Evolutionary conservation across 768 basidiomycete genomes (phyloP).

Genomic region (Mycena pura): DNA sequence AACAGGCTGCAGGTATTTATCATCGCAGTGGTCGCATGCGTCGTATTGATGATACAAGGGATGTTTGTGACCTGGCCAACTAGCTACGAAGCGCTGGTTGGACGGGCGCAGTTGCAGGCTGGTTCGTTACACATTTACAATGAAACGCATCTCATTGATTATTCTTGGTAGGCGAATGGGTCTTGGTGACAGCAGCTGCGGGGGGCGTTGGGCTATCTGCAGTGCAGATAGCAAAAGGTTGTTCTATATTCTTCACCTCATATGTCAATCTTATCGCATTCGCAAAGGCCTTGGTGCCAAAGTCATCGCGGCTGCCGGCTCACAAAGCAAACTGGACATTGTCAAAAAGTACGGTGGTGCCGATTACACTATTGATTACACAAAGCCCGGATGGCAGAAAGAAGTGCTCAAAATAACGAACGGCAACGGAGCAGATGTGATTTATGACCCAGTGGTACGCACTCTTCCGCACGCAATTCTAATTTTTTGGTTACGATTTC

Average conservation of each 20-base stretch:
- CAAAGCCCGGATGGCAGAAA: slow-evolving; percentile 83
- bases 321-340: slow-evolving; percentile 78
- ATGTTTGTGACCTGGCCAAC: slow-evolving; percentile 92
- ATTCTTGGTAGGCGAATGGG: slow-evolving; percentile 75
- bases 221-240: slow-evolving; percentile 92
- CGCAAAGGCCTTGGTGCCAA: slow-evolving; percentile 85
- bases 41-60: too few species aligned
- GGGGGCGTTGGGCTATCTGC: slow-evolving; percentile 95
- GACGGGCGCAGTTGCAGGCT: slow-evolving; percentile 78
- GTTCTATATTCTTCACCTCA: background rate
- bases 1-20: slow-evolving; percentile 89
- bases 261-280: background rate
- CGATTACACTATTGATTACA: slow-evolving; percentile 85
- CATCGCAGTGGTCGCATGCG: too few species aligned
- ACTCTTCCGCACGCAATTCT: background rate
- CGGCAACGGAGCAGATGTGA: slow-evolving; percentile 85
- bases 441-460: slow-evolving; percentile 83
- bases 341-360: slow-evolving; percentile 80
- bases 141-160: background rate
- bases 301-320: slow-evolving; percentile 93
- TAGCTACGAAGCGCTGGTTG: slow-evolving; percentile 89
- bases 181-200: slow-evolving; percentile 94
- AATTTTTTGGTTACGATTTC: background rate
- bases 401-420: slow-evolving; percentile 83
- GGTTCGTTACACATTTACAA: slow-evolving; percentile 57